Percentiles rank a stretch among this genome's conserved stretches.
phyloP scores from a whole-genome alignment of 805 yeast species.

The Candida xiaguanensis region DNA sequence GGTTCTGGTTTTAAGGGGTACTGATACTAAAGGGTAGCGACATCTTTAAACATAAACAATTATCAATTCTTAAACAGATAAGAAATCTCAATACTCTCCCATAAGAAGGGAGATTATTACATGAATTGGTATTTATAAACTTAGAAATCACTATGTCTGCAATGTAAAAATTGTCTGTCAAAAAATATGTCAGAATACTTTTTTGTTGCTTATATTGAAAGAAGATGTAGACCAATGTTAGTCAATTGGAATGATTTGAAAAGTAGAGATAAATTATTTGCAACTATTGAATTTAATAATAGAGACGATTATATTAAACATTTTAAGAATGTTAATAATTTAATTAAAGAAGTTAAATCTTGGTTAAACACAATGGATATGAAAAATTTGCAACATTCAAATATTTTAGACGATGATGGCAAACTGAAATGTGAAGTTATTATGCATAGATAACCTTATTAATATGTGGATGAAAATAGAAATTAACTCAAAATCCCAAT shows the following conservation, averaged over 20 bases:
- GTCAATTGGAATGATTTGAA: background rate
- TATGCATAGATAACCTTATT: background rate
- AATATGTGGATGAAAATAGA: background rate
- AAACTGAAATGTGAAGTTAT: background rate
- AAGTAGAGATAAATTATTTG: conserved; percentile 1
- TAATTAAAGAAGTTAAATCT: background rate
- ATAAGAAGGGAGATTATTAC: too few relatives aligned
- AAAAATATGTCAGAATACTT: background rate
- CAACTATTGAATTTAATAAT: background rate
- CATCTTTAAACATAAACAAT: background rate
- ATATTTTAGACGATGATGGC: background rate
- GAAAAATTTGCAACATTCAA: background rate
- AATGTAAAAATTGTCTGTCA: background rate
- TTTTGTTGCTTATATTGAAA: background rate
- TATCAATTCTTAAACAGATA: too few relatives aligned
- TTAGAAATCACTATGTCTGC: too few relatives aligned
- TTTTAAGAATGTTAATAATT: background rate
- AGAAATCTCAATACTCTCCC: too few relatives aligned
- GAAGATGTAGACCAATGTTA: background rate
- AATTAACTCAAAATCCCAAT: too few relatives aligned
- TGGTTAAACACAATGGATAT: background rate
- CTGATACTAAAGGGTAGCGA: background rate
- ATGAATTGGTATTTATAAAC: too few relatives aligned
- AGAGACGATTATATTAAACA: background rate
- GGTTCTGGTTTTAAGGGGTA: background rate